Evolutionary conservation across 176 grass and related monocot genomes (phyloP).

Genomic region (Oryza officinalis): DNA sequence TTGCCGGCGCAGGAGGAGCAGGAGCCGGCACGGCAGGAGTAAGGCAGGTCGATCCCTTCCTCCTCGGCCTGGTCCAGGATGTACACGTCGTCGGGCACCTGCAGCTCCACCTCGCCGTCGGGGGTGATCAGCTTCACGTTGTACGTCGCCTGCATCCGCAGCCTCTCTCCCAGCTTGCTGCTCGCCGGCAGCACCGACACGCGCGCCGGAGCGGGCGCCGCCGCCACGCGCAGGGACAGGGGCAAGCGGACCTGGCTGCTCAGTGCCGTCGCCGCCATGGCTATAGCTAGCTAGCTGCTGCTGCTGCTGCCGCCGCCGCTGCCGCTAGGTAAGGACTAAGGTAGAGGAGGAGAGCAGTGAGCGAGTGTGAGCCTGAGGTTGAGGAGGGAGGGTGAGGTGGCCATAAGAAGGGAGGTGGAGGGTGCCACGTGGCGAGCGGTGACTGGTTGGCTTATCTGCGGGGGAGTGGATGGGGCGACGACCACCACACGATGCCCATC

Average conservation of each 20-base stretch:
- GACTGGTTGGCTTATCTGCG: slow-evolving; percentile 42
- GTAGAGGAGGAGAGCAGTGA: no score
- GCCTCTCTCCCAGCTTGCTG: slow-evolving; percentile 27
- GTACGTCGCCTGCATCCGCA: slow-evolving; percentile 51
- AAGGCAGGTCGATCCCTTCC: slow-evolving; percentile 62
- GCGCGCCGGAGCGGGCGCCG: not conserved
- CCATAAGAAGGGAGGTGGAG: slow-evolving; percentile 21
- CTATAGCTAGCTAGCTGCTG: not conserved
- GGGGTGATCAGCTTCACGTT: slow-evolving; percentile 72
- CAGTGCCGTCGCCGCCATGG: not conserved
- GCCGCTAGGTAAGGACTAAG: no score
- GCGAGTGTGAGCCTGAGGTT: not conserved
- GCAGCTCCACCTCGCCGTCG: slow-evolving; percentile 46
- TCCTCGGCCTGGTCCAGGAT: slow-evolving; percentile 75
- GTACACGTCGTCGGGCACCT: slow-evolving; percentile 65
- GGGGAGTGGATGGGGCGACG: slow-evolving; percentile 20
- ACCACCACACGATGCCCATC: slow-evolving; percentile 61
- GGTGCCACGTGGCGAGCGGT: slow-evolving; percentile 40
- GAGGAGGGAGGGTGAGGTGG: not conserved
- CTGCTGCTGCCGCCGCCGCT: no score
- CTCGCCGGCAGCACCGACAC: not conserved
- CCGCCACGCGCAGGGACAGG: not conserved
- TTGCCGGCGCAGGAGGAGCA: slow-evolving; percentile 85
- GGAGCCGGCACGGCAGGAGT: slow-evolving; percentile 69
- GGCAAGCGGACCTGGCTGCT: not conserved